Conservation (phyloP, 768 basidiomycete genomes). For the Suillus tomentosus region DNA sequence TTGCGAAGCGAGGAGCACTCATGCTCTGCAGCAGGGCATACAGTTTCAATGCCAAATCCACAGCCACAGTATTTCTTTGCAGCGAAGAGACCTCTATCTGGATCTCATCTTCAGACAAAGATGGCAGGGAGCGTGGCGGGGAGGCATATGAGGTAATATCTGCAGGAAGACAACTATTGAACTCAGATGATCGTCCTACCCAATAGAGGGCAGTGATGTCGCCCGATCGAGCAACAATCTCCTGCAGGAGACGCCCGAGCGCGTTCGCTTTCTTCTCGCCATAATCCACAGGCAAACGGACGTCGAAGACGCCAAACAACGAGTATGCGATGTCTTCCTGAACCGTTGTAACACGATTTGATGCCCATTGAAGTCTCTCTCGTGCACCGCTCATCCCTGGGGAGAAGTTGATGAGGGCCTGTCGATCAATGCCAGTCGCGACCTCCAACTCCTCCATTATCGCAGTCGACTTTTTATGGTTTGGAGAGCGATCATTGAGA, state of each 20-base stretch:
- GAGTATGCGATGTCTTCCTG: not conserved
- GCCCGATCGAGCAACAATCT: not conserved
- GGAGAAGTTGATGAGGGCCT: not conserved
- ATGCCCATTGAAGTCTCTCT: not conserved
- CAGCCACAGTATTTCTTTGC: not conserved
- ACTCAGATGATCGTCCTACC: not conserved
- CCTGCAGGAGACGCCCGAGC: not conserved
- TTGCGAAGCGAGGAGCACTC: not conserved
- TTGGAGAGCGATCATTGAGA: not conserved
- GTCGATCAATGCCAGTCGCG: not conserved
- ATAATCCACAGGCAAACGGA: not conserved
- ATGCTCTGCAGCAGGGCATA: not conserved
- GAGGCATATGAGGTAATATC: not conserved
- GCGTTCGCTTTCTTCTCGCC: not conserved
- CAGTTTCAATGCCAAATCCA: not conserved
- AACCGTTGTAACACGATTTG: not conserved
- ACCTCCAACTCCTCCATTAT: not conserved
- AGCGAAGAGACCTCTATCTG: not conserved
- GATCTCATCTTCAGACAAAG: not conserved
- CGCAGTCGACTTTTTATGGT: not conserved
- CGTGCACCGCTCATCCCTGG: not conserved
- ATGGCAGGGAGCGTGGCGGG: not conserved
- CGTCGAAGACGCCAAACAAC: not conserved
- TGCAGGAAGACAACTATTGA: constrained; percentile 2
- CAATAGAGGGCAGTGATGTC: not conserved